These are phyloP conservation scores for Tylopilus microsporus DNA, from an alignment of 1,284 basidiomycete genomes.

Conservation along the genomic window DNA sequence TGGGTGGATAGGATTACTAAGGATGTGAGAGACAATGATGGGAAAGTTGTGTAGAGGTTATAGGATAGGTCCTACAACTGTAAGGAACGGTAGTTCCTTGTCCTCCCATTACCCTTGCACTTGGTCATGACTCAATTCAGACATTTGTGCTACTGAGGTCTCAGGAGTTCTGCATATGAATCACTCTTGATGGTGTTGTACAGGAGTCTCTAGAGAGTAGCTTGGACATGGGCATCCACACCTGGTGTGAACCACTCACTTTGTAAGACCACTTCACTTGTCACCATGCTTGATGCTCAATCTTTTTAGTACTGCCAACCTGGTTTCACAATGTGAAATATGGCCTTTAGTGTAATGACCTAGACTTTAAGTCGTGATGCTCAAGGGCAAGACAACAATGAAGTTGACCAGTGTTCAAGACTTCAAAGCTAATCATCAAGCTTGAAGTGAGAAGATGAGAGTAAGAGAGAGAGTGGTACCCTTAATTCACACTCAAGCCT, in stretches of 20 bases:
- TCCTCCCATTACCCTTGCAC: not conserved
- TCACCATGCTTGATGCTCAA: constrained; percentile 11
- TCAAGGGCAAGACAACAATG: no score
- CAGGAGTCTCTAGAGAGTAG: constrained; percentile 30
- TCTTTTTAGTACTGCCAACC: constrained; percentile 13
- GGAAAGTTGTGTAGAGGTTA: no score
- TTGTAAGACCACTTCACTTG: constrained; percentile 19
- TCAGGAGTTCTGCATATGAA: constrained; percentile 25
- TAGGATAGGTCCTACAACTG: no score
- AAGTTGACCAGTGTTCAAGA: no score
- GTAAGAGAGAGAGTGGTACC: no score
- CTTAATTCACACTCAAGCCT: no score
- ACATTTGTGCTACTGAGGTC: constrained; percentile 22
- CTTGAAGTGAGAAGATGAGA: no score
- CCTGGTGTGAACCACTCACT: constrained; percentile 29
- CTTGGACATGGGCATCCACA: constrained; percentile 23
- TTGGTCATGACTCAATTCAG: constrained; percentile 9
- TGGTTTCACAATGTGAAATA: constrained; percentile 28
- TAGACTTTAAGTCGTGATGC: no score
- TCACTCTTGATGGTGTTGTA: constrained; percentile 28
- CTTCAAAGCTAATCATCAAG: no score
- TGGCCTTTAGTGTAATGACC: no score
- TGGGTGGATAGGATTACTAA: no score
- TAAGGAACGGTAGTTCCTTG: not conserved
- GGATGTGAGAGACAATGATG: no score